Base-by-base conservation (phyloP, 2,329 filamentous ascomycete genomes). In the Plenodomus tracheiphilus region DNA sequence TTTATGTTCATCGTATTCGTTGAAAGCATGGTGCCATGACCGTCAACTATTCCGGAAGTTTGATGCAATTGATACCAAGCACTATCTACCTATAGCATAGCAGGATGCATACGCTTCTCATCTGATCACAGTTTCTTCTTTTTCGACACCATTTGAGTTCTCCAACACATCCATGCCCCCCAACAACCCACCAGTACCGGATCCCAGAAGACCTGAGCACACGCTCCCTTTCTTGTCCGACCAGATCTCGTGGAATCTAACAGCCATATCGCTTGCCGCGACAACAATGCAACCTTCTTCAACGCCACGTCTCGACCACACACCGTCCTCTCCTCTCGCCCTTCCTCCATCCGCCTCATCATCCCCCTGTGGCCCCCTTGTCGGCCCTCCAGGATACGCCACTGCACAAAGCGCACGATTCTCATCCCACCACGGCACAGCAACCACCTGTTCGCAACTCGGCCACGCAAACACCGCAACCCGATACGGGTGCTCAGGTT, bases 241-340 rank as follows among this genome's bases (percentile, higher is more conserved):
- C 94, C 92, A 97, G 10, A 99, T 85, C 74, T 97, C 92, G 71
- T 97, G 91, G 64, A 97, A 97, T 68, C 94, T 94, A 71, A 97
- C 88, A 61, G 85, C 95, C 68, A 91, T 87, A 73, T 97, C 92
- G 66, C 91, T 96, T 37, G 90, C 88, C 15, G 92, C 93, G 44
- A 99, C 88, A 16, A 97, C 88, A 58, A 99, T 86, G 68, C 91
- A 96, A 0, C 89, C 90, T 61, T 93, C 89, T 56, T 84, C 81
- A 4, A 79, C 76, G 0, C 82, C 85, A 17, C 84, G 78, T 41
- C 75, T 77, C 54, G 79, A 79, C 72, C 78, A 81, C 39, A 77
- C 74, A n/a, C 78, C 79, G 47, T 80, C 80, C 64, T 85, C 77
- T 61, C 74, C 65, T 74, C 51, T 74, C 66, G 54, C 75, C 22